phyloP scores from a whole-genome alignment of 2,329 filamentous ascomycete species.

The Fusarium brachygibbosum region DNA sequence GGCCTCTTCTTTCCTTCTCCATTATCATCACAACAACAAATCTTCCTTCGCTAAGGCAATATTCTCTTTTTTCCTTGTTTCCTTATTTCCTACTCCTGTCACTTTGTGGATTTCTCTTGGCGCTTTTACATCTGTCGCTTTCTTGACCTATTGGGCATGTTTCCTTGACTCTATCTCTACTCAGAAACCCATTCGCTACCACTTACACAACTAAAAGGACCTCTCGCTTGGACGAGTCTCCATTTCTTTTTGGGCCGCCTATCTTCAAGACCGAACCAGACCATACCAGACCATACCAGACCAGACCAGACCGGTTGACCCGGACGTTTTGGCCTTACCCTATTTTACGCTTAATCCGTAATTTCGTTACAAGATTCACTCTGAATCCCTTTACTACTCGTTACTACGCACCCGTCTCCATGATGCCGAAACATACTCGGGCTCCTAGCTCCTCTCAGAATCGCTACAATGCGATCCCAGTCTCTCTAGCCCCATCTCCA shows the following conservation, averaged over 20 bases:
- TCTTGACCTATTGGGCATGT: constrained; percentile 41
- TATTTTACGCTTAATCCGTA: constrained; percentile 49
- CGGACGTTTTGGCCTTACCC: constrained; percentile 29
- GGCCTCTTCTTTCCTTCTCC: constrained; percentile 43
- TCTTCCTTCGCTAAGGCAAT: constrained; percentile 41
- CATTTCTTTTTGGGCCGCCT: constrained; percentile 38
- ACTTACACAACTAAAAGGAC: constrained; percentile 23
- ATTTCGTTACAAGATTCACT: constrained; percentile 39
- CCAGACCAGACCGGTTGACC: constrained; percentile 49
- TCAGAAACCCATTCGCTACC: constrained; percentile 35
- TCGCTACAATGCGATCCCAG: constrained; percentile 53
- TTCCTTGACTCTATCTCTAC: constrained; percentile 25
- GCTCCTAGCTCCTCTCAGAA: constrained; percentile 54
- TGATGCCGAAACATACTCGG: constrained; percentile 63
- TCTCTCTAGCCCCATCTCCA: constrained; percentile 58
- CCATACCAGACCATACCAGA: constrained; percentile 9
- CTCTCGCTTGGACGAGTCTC: constrained; percentile 38
- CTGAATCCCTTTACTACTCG: constrained; percentile 31
- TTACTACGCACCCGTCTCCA: constrained; percentile 24
- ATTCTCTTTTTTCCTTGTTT: constrained; percentile 30
- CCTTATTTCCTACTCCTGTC: constrained; percentile 38
- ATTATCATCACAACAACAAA: constrained; percentile 44
- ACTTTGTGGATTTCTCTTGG: constrained; percentile 49
- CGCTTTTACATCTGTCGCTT: constrained; percentile 45
- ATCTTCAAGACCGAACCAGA: constrained; percentile 7